Evolutionary conservation across 2,329 filamentous ascomycete species (phyloP).

Genomic region (Cyclaneusma minus): DNA sequence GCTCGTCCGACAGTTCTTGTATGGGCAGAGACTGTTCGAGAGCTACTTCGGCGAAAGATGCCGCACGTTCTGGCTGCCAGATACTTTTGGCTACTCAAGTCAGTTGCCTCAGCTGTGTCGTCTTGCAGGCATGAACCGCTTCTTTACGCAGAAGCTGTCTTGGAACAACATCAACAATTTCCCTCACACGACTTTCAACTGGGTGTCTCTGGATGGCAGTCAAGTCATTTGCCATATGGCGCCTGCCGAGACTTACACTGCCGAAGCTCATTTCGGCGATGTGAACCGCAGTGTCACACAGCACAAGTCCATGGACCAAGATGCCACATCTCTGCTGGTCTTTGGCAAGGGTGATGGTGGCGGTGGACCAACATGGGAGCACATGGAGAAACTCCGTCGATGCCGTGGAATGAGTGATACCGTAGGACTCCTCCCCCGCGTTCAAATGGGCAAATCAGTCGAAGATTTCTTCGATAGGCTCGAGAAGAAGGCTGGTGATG

Average conservation of each 20-base stretch:
- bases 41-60: slow-evolving; percentile 79
- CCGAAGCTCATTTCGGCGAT: slow-evolving; percentile 87
- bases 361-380: slow-evolving; percentile 84
- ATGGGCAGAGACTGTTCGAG: slow-evolving; percentile 90
- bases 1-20: slow-evolving; percentile 83
- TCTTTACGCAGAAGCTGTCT: slow-evolving; percentile 96
- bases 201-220: slow-evolving; percentile 88
- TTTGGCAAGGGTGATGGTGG: slow-evolving; percentile 97
- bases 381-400: slow-evolving; percentile 85
- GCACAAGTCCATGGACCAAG: slow-evolving; percentile 92
- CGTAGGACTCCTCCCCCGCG: slow-evolving; percentile 64
- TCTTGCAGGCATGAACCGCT: slow-evolving; percentile 86
- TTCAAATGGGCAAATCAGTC: slow-evolving; percentile 79
- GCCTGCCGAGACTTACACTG: slow-evolving; percentile 88
- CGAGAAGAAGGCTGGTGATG: slow-evolving; percentile 51
- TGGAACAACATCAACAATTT: slow-evolving; percentile 99
- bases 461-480: slow-evolving; percentile 87
- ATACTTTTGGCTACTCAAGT: slow-evolving; percentile 94
- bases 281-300: slow-evolving; percentile 77
- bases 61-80: slow-evolving; percentile 91
- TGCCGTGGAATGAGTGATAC: slow-evolving; percentile 87
- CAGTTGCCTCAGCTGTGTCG: slow-evolving; percentile 90
- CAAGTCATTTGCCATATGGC: slow-evolving; percentile 98
- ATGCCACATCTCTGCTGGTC: slow-evolving; percentile 76
- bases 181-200: slow-evolving; percentile 97